These are phyloP conservation scores for Trifolium subterraneum DNA, from an alignment of 306 rosid genomes.

Conservation along the genomic window DNA sequence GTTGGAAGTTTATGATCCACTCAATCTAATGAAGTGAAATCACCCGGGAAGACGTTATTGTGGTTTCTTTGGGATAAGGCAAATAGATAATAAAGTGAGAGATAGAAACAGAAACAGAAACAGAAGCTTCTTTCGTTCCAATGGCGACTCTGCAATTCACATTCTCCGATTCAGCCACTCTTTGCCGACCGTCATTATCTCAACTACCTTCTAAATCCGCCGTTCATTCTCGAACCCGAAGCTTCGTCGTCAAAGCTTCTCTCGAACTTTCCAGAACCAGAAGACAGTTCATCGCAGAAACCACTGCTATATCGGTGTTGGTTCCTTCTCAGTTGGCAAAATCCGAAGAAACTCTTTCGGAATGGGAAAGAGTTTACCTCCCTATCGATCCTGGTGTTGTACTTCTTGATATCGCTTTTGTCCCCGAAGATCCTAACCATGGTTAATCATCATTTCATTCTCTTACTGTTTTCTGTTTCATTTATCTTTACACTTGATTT, in stretches of 20 bases:
- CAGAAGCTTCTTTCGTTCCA: not conserved
- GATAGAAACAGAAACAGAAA: not conserved
- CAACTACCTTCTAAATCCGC: conserved; percentile 43
- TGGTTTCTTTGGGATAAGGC: conserved; percentile 54
- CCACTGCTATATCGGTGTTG: conserved; percentile 62
- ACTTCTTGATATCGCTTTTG: conserved; percentile 94
- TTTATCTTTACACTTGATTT: not conserved
- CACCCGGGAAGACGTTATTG: conserved; percentile 35
- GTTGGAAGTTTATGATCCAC: conserved; percentile 31
- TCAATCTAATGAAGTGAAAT: conserved; percentile 34
- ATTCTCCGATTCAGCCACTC: conserved; percentile 44
- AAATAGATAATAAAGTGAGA: not conserved
- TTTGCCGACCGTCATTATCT: conserved; percentile 55
- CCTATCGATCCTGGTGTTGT: conserved; percentile 97
- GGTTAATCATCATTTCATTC: conserved; percentile 43
- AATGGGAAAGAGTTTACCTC: conserved; percentile 89
- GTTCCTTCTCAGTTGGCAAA: conserved; percentile 54
- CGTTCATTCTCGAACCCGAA: conserved; percentile 40
- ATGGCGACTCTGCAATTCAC: conserved; percentile 82
- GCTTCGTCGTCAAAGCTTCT: conserved; percentile 57
- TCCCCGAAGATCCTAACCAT: conserved; percentile 76
- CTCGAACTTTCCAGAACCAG: conserved; percentile 41
- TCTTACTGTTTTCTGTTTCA: not conserved
- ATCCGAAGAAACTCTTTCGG: conserved; percentile 75
- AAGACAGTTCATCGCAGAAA: conserved; percentile 68